Evolutionary conservation across 2,329 filamentous ascomycete genomes (phyloP), one percentile per base, ranked within the genome.

Genomic region (Neofusicoccum sp.): DNA sequence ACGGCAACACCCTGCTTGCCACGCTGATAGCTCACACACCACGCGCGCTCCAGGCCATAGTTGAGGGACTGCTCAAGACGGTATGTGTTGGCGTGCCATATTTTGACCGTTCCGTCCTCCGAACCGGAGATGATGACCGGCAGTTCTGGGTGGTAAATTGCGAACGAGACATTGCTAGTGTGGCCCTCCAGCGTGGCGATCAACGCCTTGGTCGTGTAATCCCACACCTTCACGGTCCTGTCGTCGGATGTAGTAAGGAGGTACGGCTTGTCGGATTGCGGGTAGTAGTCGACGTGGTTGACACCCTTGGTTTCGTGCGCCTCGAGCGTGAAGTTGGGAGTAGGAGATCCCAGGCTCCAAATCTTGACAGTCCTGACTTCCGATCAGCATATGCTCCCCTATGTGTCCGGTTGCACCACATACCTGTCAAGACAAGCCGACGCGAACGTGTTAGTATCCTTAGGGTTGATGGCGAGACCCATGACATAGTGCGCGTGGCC

Each of bases 41-140:
- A 99, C 60, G 93, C 95, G 70, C 95, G 86, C 77, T 99, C 95
- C 51, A 99, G 79, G 31, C 93, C 95, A 75, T 99, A 99, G 79
- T 91, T 97, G 64, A 99, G 81, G 0, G 93, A 96, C 73, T 98
- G 95, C 76, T 98, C 95, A 63, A 98, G 85, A 66, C 95, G 85
- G 77, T 98, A 98, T 58, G 95, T 99, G 72, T 96, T 97, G 65
- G 93, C 93, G 74, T 99, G 93, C 95, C 95, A 99, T 75, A 99
- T 93, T 77, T 96, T 96, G 73, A 99, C 88, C 0, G 93, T 96
- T 65, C 93, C 93, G 76, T 99, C 95, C 77, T 99, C 95, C 28
- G 93, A 98, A 69, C 95, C 95, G 26, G 95, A 98, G 61, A 99
- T 93, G 71, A 99, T 99, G 66, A 99, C 89, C 2, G 95, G 95